A percentile compares a stretch with the other conserved stretches of the same genome.
phyloP scores from a whole-genome alignment of 2,329 filamentous ascomycete species.

The Trichoderma sp. region DNA sequence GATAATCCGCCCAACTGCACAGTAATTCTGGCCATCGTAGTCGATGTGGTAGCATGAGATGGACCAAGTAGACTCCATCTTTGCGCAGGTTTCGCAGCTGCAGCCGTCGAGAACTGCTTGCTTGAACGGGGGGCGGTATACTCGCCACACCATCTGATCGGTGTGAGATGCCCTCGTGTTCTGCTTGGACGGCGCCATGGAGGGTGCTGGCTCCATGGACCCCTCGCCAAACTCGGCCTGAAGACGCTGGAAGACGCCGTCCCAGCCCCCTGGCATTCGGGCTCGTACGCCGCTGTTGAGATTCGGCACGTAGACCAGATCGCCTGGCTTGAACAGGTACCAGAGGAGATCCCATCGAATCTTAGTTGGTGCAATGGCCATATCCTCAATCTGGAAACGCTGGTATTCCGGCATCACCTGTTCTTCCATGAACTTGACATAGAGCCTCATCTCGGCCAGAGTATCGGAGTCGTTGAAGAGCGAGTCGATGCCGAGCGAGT shows the following conservation, averaged over 20 bases:
- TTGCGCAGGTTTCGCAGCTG: conserved; percentile 7
- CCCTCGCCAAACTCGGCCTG: conserved; percentile 10
- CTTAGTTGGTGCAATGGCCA: background rate
- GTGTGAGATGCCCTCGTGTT: conserved; percentile 11
- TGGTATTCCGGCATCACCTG: conserved; percentile 17
- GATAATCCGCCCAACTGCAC: background rate
- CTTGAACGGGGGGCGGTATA: conserved; percentile 17
- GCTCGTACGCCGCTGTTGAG: conserved; percentile 18
- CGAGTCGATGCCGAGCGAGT: conserved; percentile 13
- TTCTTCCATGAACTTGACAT: conserved; percentile 24
- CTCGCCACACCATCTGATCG: conserved; percentile 20
- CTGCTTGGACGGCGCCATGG: background rate
- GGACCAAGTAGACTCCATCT: conserved; percentile 7
- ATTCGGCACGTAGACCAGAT: conserved; percentile 13
- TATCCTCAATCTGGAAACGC: conserved; percentile 2
- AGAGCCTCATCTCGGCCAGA: conserved; percentile 13
- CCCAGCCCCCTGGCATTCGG: conserved; percentile 10
- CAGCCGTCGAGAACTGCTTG: conserved; percentile 8
- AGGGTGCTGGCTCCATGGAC: background rate
- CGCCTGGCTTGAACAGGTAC: conserved; percentile 24
- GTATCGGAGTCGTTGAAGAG: conserved; percentile 14
- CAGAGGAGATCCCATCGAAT: conserved; percentile 22
- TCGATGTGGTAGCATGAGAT: conserved; percentile 25
- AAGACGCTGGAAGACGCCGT: conserved; percentile 7
- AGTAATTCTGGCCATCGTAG: conserved; percentile 23